Percentiles rank a stretch among this genome's conserved stretches.
Conservation (phyloP, 768 basidiomycete genomes). For the Agrocybe praecox region DNA sequence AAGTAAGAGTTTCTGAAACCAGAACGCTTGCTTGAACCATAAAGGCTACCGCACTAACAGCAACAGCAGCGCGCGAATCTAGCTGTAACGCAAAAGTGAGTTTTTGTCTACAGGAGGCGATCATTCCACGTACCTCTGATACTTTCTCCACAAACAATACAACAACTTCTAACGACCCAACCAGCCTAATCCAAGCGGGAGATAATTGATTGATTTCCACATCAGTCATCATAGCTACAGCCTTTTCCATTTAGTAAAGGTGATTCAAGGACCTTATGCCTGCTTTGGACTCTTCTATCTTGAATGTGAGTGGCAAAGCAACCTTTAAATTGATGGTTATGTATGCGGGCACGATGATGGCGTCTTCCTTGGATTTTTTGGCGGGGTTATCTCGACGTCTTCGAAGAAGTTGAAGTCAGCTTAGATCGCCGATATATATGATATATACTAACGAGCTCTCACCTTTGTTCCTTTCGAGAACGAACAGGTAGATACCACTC, state of each 20-base stretch:
- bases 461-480: neutral
- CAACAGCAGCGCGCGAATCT: neutral
- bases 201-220: neutral
- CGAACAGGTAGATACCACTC: neutral
- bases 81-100: neutral
- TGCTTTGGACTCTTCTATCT: neutral
- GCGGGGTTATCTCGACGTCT: neutral
- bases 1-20: neutral
- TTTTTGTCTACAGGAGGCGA: neutral
- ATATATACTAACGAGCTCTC: neutral
- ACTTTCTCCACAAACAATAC: neutral
- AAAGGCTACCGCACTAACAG: slow-evolving; percentile 4
- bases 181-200: neutral
- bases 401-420: neutral
- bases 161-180: neutral
- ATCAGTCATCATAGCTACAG: neutral
- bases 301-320: neutral
- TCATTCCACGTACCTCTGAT: neutral
- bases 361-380: neutral
- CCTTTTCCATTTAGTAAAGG: neutral
- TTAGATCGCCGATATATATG: neutral
- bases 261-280: neutral
- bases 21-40: neutral
- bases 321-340: neutral
- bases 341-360: neutral